These are phyloP conservation scores for Raffaelea ambrosiae DNA, from an alignment of 2,329 filamentous ascomycete genomes.

Conservation along the genomic window DNA sequence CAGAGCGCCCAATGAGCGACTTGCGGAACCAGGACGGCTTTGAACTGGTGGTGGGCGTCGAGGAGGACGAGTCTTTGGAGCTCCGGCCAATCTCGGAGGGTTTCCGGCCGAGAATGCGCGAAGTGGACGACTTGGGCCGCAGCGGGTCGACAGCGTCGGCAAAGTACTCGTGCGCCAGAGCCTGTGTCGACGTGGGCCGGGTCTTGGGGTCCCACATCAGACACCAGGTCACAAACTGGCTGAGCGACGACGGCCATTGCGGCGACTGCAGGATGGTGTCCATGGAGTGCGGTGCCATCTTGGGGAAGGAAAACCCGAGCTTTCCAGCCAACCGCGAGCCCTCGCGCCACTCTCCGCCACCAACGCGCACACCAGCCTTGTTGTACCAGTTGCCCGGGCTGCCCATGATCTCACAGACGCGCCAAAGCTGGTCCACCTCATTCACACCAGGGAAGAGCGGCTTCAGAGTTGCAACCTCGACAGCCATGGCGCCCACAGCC, in stretches of 20 bases:
- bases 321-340: constrained; percentile 88
- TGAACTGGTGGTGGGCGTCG: constrained; percentile 54
- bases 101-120: constrained; percentile 78
- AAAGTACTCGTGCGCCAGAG: constrained; percentile 94
- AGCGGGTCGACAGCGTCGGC: constrained; percentile 84
- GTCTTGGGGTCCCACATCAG: constrained; percentile 96
- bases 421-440: constrained; percentile 98
- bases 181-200: constrained; percentile 85
- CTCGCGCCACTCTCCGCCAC: constrained; percentile 95
- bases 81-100: constrained; percentile 71
- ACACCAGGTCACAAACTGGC: constrained; percentile 96
- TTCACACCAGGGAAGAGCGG: constrained; percentile 95
- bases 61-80: constrained; percentile 52
- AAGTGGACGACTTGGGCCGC: constrained; percentile 81
- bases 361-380: constrained; percentile 77
- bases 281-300: constrained; percentile 97
- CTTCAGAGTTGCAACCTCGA: constrained; percentile 93
- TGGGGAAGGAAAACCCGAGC: constrained; percentile 96
- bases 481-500: constrained; percentile 97
- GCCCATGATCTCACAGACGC: constrained; percentile 98
- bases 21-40: constrained; percentile 97
- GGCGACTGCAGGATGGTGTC: constrained; percentile 85
- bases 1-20: constrained; percentile 76
- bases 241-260: constrained; percentile 83
- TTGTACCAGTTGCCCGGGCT: constrained; percentile 98